Evolutionary conservation across 768 basidiomycete species (phyloP).

Genomic region (Agrocybe pediades): DNA sequence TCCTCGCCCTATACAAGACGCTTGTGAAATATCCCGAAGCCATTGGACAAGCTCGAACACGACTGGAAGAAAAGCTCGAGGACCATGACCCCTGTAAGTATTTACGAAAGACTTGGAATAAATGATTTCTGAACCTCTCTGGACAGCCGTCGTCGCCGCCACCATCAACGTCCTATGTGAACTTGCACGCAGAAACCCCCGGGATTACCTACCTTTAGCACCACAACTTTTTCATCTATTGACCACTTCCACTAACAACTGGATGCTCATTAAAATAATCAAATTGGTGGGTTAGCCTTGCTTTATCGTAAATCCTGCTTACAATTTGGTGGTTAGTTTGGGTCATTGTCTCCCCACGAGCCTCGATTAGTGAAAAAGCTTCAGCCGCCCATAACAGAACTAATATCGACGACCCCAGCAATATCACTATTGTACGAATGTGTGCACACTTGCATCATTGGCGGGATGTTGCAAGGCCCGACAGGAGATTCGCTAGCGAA

Average conservation of each 20-base stretch:
- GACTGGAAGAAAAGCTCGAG: slow-evolving; percentile 79
- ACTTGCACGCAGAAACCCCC: slow-evolving; percentile 77
- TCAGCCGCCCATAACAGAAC: slow-evolving; percentile 89
- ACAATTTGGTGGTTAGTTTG: slow-evolving; percentile 73
- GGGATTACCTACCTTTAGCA: slow-evolving; percentile 82
- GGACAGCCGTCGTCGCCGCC: slow-evolving; percentile 88
- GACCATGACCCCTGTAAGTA: slow-evolving; percentile 70
- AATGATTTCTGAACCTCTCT: neutral
- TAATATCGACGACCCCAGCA: slow-evolving; percentile 94
- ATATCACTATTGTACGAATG: slow-evolving; percentile 98
- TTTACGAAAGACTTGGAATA: neutral
- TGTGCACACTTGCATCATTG: slow-evolving; percentile 96
- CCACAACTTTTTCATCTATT: slow-evolving; percentile 92
- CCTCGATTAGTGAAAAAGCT: slow-evolving; percentile 94
- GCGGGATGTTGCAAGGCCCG: slow-evolving; percentile 87
- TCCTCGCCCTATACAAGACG: slow-evolving; percentile 81
- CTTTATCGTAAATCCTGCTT: neutral
- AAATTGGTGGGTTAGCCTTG: slow-evolving; percentile 65
- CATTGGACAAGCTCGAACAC: slow-evolving; percentile 59
- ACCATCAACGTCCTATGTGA: slow-evolving; percentile 95
- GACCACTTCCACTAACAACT: slow-evolving; percentile 95
- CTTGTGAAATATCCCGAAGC: slow-evolving; percentile 84
- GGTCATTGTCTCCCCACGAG: slow-evolving; percentile 88
- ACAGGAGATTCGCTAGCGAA: slow-evolving; percentile 80
- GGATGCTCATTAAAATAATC: slow-evolving; percentile 99